Conservation (phyloP, 1,284 basidiomycete species). For the Trichosporon sp. region DNA sequence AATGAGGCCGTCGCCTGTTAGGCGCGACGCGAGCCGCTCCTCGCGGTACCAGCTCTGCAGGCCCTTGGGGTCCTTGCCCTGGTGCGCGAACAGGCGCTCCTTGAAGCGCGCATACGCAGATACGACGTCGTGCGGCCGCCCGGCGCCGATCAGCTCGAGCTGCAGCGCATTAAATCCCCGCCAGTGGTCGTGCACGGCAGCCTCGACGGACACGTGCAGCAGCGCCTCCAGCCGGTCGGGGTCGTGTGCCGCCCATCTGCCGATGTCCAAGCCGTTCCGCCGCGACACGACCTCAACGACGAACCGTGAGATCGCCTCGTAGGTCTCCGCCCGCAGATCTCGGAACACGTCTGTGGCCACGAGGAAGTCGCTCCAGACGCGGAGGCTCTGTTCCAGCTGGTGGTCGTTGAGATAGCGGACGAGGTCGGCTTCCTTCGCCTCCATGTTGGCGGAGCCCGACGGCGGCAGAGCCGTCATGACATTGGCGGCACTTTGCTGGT, state of each 20-base stretch:
- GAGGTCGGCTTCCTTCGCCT: not conserved
- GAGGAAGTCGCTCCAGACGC: not conserved
- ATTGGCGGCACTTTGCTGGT: not conserved
- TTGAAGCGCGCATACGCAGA: slow-evolving; percentile 18
- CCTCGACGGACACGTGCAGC: slow-evolving; percentile 25
- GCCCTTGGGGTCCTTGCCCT: slow-evolving; percentile 20
- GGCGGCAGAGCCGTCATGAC: not conserved
- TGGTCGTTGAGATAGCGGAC: not conserved
- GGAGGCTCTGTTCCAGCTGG: not conserved
- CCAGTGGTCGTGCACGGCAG: slow-evolving; percentile 23
- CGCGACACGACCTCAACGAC: not conserved
- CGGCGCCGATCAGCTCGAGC: slow-evolving; percentile 21
- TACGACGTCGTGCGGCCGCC: slow-evolving; percentile 19
- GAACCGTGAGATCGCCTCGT: not conserved
- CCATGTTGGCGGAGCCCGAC: not conserved
- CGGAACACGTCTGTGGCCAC: not conserved
- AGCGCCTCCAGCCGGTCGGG: slow-evolving; percentile 20
- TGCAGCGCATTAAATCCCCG: slow-evolving; percentile 21
- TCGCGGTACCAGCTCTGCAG: slow-evolving; percentile 19
- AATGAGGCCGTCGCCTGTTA: slow-evolving; percentile 21
- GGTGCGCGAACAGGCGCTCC: slow-evolving; percentile 15
- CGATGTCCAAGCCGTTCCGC: not conserved
- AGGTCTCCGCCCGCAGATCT: not conserved
- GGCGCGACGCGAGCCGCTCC: slow-evolving; percentile 22
- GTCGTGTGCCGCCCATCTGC: not conserved